Evolutionary conservation across 768 basidiomycete genomes (phyloP), one percentile per base, ranked within the genome.

Genomic region (Podaxis sp.): DNA sequence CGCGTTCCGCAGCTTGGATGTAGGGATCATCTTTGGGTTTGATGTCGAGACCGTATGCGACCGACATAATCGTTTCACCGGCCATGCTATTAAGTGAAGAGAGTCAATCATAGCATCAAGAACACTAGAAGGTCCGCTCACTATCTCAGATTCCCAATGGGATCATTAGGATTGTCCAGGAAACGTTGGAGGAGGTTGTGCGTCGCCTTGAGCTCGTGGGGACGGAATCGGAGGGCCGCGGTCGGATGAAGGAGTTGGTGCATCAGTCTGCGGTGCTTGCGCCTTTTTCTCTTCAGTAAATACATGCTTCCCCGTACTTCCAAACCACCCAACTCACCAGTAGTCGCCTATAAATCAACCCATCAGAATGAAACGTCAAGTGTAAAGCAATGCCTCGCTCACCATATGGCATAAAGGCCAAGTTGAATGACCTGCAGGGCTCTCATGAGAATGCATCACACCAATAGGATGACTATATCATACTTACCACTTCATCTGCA

Each of bases 11-110:
- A 36, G 68, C 54, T 27, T 70, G 53, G 13, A 77, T 66, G 25
- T 74, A 72, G 0, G 74, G 75, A 63, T 80, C 79, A 24, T 69
- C 50, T 1, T 68, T 63, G 2, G 67, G 64, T 54, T 69, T 43
- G 17, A 76, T 73, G 9, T 72, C 65, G n/a, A 77, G 69, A 2
- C 79, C 80, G 52, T 79, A 73, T 0, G 75, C 75, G 17, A 75
- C 67, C 24, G 66, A 70, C 59, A 73, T 64, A 63, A 79, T 76
- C 13, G 72, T 66, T 2, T 76, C 70, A 0, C 75, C 74, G 0
- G 74, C 69, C 57, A 71, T 65, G 37, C 81, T 81, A 53, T 65
- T 27, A 1, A 36, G 37, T 51, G 57, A 37, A 22, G 8, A 15
- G 22, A 6, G 8, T 50, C 25, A 24, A 5, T 50, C 25, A 27